Base-by-base conservation (phyloP, 352 stramenopile species). In the Phytopythium oedochilum region DNA sequence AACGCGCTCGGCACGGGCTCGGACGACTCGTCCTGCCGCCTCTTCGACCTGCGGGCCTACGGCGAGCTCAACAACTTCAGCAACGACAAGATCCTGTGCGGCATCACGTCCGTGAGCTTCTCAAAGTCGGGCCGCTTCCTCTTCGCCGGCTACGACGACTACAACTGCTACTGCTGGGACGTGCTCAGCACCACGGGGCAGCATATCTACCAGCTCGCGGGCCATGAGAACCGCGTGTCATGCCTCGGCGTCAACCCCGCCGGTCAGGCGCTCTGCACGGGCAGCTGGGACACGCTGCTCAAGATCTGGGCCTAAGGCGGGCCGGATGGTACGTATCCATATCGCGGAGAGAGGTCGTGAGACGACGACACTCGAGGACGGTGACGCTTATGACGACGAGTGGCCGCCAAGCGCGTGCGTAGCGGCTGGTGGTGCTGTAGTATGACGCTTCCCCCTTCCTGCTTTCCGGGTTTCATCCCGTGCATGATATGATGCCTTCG, bases 101-200 rank as follows among this genome's bases (percentile, higher is more conserved):
- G 96, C 49, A 98, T 99, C 71, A 99, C 97, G 57, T 98, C 88
- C 43, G 86, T 99, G 50, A 88, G 86, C 47, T 98, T 99, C 72
- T 98, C 88, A 62, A 94, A 92, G 65, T 98, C 88, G 0, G 96
- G 96, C 20, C 88, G 96, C 36, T 87, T 99, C 56, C 71, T 99
- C 45, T 99, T 99, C 73, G 96, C 94, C 32, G 97, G 97, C 44
- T 99, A 99, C 73, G 96, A 99, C 61, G 96, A 99, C 75, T 98
- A 97, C 74, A 98, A 97, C 64, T 97, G 95, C 60, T 96, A 98
- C 71, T 97, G 86, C 64, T 99, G 96, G 96, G 97, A 99, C 76
- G 87, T 97, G 14, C 81, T 98, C 31, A 91, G 80, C 63, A 87
- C 94, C 59, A 86, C 82, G 22, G 78, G 83, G 1, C 73, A 90